Conservation (phyloP, 31 red algal species). For the Asparagopsis taxiformis region DNA sequence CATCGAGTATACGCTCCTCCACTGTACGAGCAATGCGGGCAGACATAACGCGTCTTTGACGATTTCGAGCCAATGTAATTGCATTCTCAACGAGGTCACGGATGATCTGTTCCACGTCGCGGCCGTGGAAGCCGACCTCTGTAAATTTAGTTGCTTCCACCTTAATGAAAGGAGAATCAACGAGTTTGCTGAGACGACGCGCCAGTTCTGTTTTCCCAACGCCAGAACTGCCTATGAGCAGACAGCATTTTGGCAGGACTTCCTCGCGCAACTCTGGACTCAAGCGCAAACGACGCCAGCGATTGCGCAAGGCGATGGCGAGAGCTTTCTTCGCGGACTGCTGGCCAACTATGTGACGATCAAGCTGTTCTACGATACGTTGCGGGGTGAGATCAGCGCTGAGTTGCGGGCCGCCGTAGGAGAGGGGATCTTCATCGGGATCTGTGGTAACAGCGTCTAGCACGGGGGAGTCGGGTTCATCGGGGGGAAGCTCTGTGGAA, state of each 20-base stretch:
- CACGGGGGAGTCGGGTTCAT: too few relatives aligned
- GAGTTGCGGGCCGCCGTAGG: conserved; percentile 18
- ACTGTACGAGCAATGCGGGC: conserved; percentile 53
- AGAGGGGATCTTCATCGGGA: background rate
- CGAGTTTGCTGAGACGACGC: conserved; percentile 84
- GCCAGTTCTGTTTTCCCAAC: conserved; percentile 95
- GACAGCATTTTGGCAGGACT: conserved; percentile 83
- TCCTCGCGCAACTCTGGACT: conserved; percentile 66
- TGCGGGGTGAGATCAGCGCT: conserved; percentile 65
- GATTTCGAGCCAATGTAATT: conserved; percentile 62
- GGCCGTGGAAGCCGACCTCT: conserved; percentile 91
- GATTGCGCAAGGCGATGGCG: conserved; percentile 87
- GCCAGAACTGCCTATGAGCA: conserved; percentile 83
- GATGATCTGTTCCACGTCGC: conserved; percentile 93
- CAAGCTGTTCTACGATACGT: conserved; percentile 77
- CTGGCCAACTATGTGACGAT: conserved; percentile 88
- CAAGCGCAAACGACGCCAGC: conserved; percentile 83
- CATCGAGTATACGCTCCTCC: conserved; percentile 89
- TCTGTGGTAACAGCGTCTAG: too few relatives aligned
- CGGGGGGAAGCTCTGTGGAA: too few relatives aligned
- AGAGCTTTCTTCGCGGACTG: conserved; percentile 80
- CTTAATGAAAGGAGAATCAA: conserved; percentile 92
- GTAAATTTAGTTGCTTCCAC: conserved; percentile 94
- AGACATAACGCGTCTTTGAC: conserved; percentile 60
- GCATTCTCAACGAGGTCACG: conserved; percentile 83